phyloP scores from a whole-genome alignment of 1,284 basidiomycete species.

The Ceratobasidium sp. region DNA sequence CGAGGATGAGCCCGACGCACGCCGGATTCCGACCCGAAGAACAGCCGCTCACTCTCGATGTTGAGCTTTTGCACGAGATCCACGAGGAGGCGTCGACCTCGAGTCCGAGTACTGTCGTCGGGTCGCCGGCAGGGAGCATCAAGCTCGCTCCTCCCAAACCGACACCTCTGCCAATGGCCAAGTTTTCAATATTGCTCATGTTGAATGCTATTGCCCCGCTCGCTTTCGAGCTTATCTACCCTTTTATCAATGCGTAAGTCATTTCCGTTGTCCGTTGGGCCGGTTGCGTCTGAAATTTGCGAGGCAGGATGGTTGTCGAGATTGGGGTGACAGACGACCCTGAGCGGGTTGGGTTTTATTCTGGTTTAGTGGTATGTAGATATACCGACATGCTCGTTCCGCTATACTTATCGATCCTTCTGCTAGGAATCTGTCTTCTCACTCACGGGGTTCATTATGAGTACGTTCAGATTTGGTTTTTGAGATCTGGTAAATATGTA shows the following conservation, averaged over 20 bases:
- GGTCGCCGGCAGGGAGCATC: constrained; percentile 24
- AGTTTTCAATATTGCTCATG: constrained; percentile 27
- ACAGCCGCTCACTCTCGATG: constrained; percentile 9
- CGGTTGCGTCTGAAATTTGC: constrained; percentile 5
- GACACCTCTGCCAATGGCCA: constrained; percentile 34
- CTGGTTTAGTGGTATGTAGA: constrained; percentile 36
- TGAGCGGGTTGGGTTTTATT: constrained; percentile 41
- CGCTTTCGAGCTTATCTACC: constrained; percentile 34
- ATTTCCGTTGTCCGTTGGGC: not conserved
- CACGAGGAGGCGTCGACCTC: not conserved
- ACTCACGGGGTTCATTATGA: constrained; percentile 29
- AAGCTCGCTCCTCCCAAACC: not conserved
- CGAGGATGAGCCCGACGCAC: not conserved
- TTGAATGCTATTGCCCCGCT: constrained; percentile 25
- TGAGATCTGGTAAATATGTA: not conserved
- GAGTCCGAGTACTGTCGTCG: constrained; percentile 9
- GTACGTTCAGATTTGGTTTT: not conserved
- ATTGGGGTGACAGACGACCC: constrained; percentile 38
- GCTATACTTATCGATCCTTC: not conserved
- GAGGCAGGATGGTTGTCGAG: constrained; percentile 20
- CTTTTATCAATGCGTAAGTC: constrained; percentile 36
- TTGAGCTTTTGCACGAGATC: constrained; percentile 19
- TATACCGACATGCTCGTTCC: not conserved
- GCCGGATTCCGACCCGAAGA: constrained; percentile 19
- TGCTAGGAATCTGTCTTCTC: constrained; percentile 34